Base-by-base conservation (phyloP, 2,329 filamentous ascomycete species). In the Drechslerella dactyloides region DNA sequence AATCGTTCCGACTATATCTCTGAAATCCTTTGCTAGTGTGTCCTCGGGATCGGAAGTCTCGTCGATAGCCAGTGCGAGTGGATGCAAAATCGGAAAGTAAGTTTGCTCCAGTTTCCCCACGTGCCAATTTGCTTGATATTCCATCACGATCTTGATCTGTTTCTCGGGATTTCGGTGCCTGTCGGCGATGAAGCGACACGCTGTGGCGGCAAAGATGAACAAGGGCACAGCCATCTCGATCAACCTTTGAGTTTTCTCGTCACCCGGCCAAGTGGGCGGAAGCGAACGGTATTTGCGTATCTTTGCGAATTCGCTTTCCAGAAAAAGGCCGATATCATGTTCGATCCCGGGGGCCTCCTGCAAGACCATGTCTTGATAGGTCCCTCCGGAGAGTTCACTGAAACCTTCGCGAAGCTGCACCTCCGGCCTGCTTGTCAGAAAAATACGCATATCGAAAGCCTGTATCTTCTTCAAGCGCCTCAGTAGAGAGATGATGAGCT, bases 261-360 rank as follows among this genome's bases (percentile, higher is more conserved):
- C 46, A 11, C 46, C 46, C 3, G 46, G 46, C 46, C 46, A 51
- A 51, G 3, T 23, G 3, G 46, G 21, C 8, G 46, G 37, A 17
- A 42, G 37, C 3, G 37, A 42, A 33, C 8, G 27, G 8, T 33
- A 8, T 33, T 33, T 33, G 4, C 68, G 24, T 40, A 75, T 75
- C 46, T 73, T 44, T 11, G 13, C 30, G 15, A 76, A 58, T 27
- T 74, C 56, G 27, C 72, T 54, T 23, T 66, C 55, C 21, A 76
- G 59, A 68, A 76, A 76, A 1, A 72, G 10, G 7, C 44, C 54
- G 23, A 79, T 78, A 42, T 79, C 78, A 19, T 75, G 66, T 21
- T 77, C 72, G n/a, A 78, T 74, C 19, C 44, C 17, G 2, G 66
- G 61, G 13, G 37, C 60, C 19, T 68, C 52, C 15, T 75, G 66